Evolutionary conservation across 768 basidiomycete genomes (phyloP).

Genomic region (Leccinum disarticulatum): DNA sequence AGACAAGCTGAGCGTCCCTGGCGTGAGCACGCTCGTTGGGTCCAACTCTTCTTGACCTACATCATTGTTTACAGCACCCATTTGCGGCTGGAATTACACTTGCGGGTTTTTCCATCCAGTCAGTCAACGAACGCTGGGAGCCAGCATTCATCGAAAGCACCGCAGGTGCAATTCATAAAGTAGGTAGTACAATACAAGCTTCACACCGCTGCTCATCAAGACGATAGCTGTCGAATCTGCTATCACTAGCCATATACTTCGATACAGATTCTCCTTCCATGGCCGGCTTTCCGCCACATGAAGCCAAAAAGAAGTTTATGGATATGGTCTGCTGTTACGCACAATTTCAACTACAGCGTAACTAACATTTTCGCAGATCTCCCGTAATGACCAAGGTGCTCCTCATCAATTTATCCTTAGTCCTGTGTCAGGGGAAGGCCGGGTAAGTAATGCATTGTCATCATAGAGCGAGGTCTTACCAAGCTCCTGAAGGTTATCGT

Average conservation of each 20-base stretch:
- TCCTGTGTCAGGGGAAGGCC: conserved; percentile 93
- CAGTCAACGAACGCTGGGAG: conserved; percentile 86
- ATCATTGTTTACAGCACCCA: conserved; percentile 63
- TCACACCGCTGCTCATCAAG: conserved; percentile 5
- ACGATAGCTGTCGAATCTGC: conserved; percentile 73
- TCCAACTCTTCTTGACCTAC: background rate
- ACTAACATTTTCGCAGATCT: conserved; percentile 41
- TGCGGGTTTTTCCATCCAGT: conserved; percentile 82
- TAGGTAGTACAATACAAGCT: conserved; percentile 24
- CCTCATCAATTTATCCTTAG: conserved; percentile 91
- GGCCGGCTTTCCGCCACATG: conserved; percentile 60
- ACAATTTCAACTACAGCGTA: conserved; percentile 3
- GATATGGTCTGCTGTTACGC: conserved; percentile 51
- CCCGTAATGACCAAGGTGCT: conserved; percentile 42
- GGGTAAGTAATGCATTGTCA: conserved; percentile 46
- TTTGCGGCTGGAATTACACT: conserved; percentile 92
- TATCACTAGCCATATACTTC: conserved; percentile 90
- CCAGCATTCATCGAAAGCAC: conserved; percentile 92
- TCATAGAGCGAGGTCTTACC: conserved; percentile 2
- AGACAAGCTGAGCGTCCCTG: conserved; percentile 90
- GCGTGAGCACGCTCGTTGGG: conserved; percentile 50
- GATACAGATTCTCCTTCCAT: conserved; percentile 88
- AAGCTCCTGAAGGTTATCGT: conserved; percentile 61
- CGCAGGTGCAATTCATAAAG: conserved; percentile 87
- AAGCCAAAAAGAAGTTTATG: conserved; percentile 71